Percentiles rank a stretch among this genome's conserved stretches.
phyloP scores from a whole-genome alignment of 1,284 basidiomycete genomes.

The Leucoagaricus sp. region DNA sequence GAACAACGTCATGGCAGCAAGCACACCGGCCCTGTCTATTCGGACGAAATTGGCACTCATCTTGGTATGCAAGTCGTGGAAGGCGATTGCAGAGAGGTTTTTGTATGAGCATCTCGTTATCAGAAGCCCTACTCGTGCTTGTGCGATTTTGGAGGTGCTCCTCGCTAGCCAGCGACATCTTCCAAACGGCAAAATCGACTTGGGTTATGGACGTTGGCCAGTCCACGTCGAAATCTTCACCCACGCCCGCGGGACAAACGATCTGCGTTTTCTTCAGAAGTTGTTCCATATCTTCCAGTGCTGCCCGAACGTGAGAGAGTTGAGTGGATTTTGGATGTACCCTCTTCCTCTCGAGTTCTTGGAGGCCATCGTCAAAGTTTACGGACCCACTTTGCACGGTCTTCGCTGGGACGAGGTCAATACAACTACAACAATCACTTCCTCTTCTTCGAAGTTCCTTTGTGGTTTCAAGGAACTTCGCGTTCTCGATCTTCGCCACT shows the following conservation, averaged over 20 bases:
- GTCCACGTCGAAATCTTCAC: slow-evolving; percentile 45
- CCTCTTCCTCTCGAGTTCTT: slow-evolving; percentile 37
- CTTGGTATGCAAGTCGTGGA: slow-evolving; percentile 52
- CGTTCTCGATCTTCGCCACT: slow-evolving; percentile 42
- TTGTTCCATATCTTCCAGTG: slow-evolving; percentile 42
- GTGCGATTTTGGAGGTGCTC: slow-evolving; percentile 36
- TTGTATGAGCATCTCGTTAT: slow-evolving; percentile 51
- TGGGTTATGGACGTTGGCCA: slow-evolving; percentile 42
- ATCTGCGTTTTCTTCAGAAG: slow-evolving; percentile 36
- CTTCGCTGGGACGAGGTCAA: slow-evolving; percentile 40
- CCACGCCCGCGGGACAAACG: slow-evolving; percentile 37
- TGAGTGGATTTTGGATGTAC: slow-evolving; percentile 40
- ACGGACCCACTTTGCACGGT: slow-evolving; percentile 37
- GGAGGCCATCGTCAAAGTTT: slow-evolving; percentile 34
- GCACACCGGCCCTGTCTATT: slow-evolving; percentile 41
- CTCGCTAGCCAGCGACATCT: slow-evolving; percentile 20
- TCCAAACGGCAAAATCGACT: not conserved
- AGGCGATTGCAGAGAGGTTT: slow-evolving; percentile 42
- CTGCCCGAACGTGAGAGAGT: slow-evolving; percentile 41
- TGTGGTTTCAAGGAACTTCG: slow-evolving; percentile 38
- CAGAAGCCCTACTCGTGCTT: slow-evolving; percentile 39
- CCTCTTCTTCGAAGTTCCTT: slow-evolving; percentile 34
- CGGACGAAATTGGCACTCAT: slow-evolving; percentile 50
- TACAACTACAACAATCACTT: slow-evolving; percentile 18
- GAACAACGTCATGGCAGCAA: slow-evolving; percentile 40